Percentiles rank a stretch among this genome's conserved stretches.
Conservation (phyloP, 2,329 filamentous ascomycete species). For the Colletotrichum lindemuthianum region DNA sequence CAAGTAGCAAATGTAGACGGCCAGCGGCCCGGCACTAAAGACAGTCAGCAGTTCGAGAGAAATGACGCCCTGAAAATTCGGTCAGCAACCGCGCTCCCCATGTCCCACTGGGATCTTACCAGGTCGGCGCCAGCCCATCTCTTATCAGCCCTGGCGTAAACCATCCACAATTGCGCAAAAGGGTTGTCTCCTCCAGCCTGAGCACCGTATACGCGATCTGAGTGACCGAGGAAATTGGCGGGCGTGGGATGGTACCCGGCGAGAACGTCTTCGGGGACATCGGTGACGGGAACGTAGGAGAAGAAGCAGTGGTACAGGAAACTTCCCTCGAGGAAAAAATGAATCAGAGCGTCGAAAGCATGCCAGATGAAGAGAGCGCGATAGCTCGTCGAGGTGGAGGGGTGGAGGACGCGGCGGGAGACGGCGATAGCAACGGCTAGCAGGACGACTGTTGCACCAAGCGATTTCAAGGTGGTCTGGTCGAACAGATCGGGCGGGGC, state of each 20-base stretch:
- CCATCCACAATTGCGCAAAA: slow-evolving; percentile 73
- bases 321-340: slow-evolving; percentile 89
- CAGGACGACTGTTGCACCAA: slow-evolving; percentile 65
- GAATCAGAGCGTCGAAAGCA: slow-evolving; percentile 89
- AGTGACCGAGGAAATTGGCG: slow-evolving; percentile 61
- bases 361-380: slow-evolving; percentile 95
- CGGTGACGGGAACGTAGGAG: slow-evolving; percentile 54
- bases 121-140: slow-evolving; percentile 73
- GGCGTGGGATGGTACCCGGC: slow-evolving; percentile 57
- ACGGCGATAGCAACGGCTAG: slow-evolving; percentile 59
- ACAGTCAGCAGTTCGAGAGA: slow-evolving; percentile 75
- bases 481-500: slow-evolving; percentile 69
- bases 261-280: slow-evolving; percentile 46
- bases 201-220: slow-evolving; percentile 63
- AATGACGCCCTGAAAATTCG: slow-evolving; percentile 59
- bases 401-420: slow-evolving; percentile 59
- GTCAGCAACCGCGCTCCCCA: background rate
- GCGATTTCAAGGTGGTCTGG: slow-evolving; percentile 67
- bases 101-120: slow-evolving; percentile 45
- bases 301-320: slow-evolving; percentile 97
- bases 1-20: slow-evolving; percentile 68
- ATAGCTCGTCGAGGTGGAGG: slow-evolving; percentile 62
- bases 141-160: slow-evolving; percentile 72
- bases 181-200: slow-evolving; percentile 65
- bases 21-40: slow-evolving; percentile 68